Evolutionary conservation across 202 grass and related monocot genomes (phyloP).

Genomic region (Dendrocalamus latiflorus): DNA sequence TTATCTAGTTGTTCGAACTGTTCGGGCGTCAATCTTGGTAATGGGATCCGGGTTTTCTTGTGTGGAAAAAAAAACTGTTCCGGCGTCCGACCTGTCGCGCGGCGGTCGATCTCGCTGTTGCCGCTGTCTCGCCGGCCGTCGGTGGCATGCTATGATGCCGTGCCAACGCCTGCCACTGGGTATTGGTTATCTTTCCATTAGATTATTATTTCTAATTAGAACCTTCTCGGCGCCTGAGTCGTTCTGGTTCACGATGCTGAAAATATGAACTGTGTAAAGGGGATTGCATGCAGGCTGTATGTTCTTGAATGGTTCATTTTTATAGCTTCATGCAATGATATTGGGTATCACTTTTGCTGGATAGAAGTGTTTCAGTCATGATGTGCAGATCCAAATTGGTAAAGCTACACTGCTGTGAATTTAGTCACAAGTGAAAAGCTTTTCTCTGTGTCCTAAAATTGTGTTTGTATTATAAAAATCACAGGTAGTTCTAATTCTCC

Average conservation of each 20-base stretch:
- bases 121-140: neutral
- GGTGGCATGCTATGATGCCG: neutral
- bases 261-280: neutral
- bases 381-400: too few species aligned
- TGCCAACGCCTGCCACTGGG: neutral
- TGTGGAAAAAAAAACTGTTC: too few species aligned
- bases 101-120: neutral
- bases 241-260: neutral
- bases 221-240: neutral
- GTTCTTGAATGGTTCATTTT: neutral
- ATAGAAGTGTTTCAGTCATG: too few species aligned
- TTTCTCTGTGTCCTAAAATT: neutral
- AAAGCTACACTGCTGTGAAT: too few species aligned
- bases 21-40: neutral
- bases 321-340: too few species aligned
- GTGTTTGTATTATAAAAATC: neutral
- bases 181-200: neutral
- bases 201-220: neutral
- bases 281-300: neutral
- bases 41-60: too few species aligned
- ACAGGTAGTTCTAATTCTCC: neutral
- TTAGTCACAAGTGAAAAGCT: too few species aligned
- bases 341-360: too few species aligned
- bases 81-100: too few species aligned
- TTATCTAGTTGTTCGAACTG: neutral